A percentile compares a stretch with the other conserved stretches of the same genome.
Conservation (phyloP, 768 basidiomycete genomes). For the Collybia nuda region DNA sequence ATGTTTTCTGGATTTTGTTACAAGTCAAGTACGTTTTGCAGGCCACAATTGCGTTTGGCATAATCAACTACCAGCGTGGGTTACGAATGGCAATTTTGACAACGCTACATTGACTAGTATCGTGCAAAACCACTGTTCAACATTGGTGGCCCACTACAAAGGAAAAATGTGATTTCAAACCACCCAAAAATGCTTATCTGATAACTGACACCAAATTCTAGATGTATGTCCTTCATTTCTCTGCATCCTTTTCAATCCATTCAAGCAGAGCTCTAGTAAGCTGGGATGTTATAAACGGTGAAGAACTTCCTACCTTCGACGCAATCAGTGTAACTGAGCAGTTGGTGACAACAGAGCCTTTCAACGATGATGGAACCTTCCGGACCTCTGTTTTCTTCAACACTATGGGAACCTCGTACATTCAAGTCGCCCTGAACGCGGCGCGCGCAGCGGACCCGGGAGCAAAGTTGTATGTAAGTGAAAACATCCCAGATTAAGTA, state of each 20-base stretch:
- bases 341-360: conserved; percentile 35
- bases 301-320: no score
- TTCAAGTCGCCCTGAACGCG: conserved; percentile 49
- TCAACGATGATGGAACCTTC: conserved; percentile 62
- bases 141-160: conserved; percentile 50
- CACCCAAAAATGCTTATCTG: not conserved
- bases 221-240: not conserved
- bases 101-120: conserved; percentile 41
- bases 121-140: conserved; percentile 47
- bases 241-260: conserved; percentile 22
- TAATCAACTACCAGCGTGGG: conserved; percentile 53
- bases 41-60: conserved; percentile 52
- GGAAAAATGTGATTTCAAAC: conserved; percentile 43
- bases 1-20: not conserved
- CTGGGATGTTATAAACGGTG: conserved; percentile 46
- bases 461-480: conserved; percentile 54
- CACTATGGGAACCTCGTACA: conserved; percentile 46
- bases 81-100: conserved; percentile 40
- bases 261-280: conserved; percentile 27
- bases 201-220: not conserved
- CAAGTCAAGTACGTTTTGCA: conserved; percentile 5
- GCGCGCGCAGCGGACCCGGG: conserved; percentile 54
- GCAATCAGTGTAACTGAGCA: no score
- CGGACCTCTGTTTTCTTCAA: conserved; percentile 53
- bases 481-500: not conserved